A percentile compares a stretch with the other conserved stretches of the same genome.
These are phyloP conservation scores for Saccharomycopsis schoenii DNA, from an alignment of 805 yeast genomes.

Conservation along the genomic window DNA sequence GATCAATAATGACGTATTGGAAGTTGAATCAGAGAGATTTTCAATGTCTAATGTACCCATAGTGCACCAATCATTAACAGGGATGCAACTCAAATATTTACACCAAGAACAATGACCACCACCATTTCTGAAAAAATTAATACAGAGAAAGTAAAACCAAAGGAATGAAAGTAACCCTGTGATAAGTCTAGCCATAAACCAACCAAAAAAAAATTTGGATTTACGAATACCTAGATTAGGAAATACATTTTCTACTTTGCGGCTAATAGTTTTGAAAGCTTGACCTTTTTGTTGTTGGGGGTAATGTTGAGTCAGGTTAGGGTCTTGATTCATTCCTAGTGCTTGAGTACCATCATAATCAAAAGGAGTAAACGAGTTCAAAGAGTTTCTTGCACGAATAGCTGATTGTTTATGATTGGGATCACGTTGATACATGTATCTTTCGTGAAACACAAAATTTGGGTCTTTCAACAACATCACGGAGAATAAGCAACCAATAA, in stretches of 20 bases:
- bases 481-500: conserved; percentile 46
- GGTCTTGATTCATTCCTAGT: neutral
- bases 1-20: conserved; percentile 6
- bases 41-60: conserved; percentile 20
- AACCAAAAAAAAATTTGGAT: conserved; percentile 34
- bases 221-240: conserved; percentile 24
- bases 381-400: conserved; percentile 18
- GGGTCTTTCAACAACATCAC: conserved; percentile 49
- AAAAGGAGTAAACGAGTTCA: conserved; percentile 19
- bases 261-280: conserved; percentile 16
- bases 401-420: conserved; percentile 17
- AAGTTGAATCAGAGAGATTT: conserved; percentile 12
- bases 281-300: conserved; percentile 23
- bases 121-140: conserved; percentile 39
- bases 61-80: conserved; percentile 59
- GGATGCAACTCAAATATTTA: conserved; percentile 60
- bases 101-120: conserved; percentile 59
- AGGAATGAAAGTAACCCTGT: conserved; percentile 37
- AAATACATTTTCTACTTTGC: conserved; percentile 19
- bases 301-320: neutral
- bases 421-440: conserved; percentile 18
- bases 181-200: conserved; percentile 42
- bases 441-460: conserved; percentile 27
- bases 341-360: conserved; percentile 16
- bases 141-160: conserved; percentile 39